These are phyloP conservation scores for Aspergillus intermedius DNA, from an alignment of 2,329 filamentous ascomycete species.

Conservation along the genomic window DNA sequence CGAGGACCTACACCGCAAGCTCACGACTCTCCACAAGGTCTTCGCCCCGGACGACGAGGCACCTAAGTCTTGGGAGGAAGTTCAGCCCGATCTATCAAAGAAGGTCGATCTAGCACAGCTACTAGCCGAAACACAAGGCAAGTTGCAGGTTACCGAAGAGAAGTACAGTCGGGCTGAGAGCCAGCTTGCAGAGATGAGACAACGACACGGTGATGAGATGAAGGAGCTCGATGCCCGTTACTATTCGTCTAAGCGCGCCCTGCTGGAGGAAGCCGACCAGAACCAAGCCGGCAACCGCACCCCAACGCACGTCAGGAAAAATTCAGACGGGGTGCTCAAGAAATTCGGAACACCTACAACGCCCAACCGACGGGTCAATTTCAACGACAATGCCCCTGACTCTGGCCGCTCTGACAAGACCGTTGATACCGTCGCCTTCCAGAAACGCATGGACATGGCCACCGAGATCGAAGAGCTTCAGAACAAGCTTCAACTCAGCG, in stretches of 20 bases:
- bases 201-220: slow-evolving; percentile 64
- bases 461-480: slow-evolving; percentile 86
- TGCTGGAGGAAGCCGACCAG: slow-evolving; percentile 79
- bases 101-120: slow-evolving; percentile 74
- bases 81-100: slow-evolving; percentile 61
- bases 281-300: slow-evolving; percentile 72
- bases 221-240: slow-evolving; percentile 57
- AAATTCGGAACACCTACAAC: slow-evolving; percentile 71
- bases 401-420: slow-evolving; percentile 80
- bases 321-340: slow-evolving; percentile 48
- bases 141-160: slow-evolving; percentile 74
- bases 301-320: slow-evolving; percentile 61
- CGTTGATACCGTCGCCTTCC: slow-evolving; percentile 73
- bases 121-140: slow-evolving; percentile 81
- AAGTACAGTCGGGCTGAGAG: slow-evolving; percentile 74
- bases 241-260: slow-evolving; percentile 61
- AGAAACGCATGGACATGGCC: slow-evolving; percentile 84
- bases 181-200: slow-evolving; percentile 71
- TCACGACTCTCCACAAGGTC: slow-evolving; percentile 75
- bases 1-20: slow-evolving; percentile 68
- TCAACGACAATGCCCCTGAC: slow-evolving; percentile 60
- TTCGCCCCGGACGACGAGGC: slow-evolving; percentile 65
- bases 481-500: slow-evolving; percentile 84
- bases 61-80: slow-evolving; percentile 61
- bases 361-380: slow-evolving; percentile 64